These are phyloP conservation scores for Tephrocybe sp. DNA, from an alignment of 768 basidiomycete genomes.

Conservation along the genomic window DNA sequence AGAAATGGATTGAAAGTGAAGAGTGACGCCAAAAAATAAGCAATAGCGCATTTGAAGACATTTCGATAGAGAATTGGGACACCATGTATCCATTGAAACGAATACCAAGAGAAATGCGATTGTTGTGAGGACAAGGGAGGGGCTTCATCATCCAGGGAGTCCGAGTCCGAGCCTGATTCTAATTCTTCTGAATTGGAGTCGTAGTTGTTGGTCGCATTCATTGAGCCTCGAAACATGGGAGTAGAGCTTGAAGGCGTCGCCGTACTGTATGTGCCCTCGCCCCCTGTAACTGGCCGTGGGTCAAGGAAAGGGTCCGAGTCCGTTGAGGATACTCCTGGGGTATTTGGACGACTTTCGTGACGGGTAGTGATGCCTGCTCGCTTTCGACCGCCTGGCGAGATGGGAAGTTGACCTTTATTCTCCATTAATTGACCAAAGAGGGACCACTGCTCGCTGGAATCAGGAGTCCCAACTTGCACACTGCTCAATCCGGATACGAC, in stretches of 20 bases:
- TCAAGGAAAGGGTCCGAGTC: constrained; percentile 15
- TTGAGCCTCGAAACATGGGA: constrained; percentile 1
- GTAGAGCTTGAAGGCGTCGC: neutral
- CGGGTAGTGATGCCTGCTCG: neutral
- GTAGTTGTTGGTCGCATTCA: constrained; percentile 12
- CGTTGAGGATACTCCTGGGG: constrained; percentile 4
- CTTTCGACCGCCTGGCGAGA: constrained; percentile 15
- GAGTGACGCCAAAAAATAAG: constrained; percentile 85
- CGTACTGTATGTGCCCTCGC: neutral
- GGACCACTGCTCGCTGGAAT: constrained; percentile 47
- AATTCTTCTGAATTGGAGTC: constrained; percentile 23
- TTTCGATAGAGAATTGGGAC: constrained; percentile 59
- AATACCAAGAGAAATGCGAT: constrained; percentile 14
- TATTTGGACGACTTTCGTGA: constrained; percentile 1
- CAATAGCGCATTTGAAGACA: constrained; percentile 86
- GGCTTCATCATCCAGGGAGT: constrained; percentile 13
- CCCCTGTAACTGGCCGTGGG: constrained; percentile 3
- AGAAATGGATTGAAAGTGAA: constrained; percentile 88
- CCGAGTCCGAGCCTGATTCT: constrained; percentile 14
- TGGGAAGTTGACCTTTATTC: constrained; percentile 48
- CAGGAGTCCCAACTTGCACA: constrained; percentile 10
- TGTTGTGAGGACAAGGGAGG: constrained; percentile 6
- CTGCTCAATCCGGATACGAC: constrained; percentile 14
- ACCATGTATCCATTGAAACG: constrained; percentile 26
- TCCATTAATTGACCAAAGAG: constrained; percentile 73